Base-by-base conservation (phyloP, 495 filamentous ascomycete genomes). In the Penicillium odoratum region DNA sequence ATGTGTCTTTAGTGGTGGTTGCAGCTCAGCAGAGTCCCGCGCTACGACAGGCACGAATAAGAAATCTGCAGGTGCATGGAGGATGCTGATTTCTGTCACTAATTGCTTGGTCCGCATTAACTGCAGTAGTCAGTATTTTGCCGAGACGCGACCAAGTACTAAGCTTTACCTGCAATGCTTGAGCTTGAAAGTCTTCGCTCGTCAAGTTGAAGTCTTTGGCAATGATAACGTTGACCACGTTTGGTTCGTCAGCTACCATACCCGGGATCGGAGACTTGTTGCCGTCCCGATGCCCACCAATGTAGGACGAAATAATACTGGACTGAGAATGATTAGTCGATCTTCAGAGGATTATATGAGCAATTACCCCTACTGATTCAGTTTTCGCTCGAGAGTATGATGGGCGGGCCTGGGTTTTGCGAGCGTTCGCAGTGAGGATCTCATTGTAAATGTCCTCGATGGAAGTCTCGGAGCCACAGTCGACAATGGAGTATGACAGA, bases 61-160 rank as follows among this genome's bases (percentile, higher is more conserved):
- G 71, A 98, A 98, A 36, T 83, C 80, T 62, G 86, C 84, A 8
- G 93, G 92, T 9, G 90, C 89, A 53, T 82, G 78, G 26, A 92
- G 83, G 48, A 89, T 81, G 15, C 81, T 82, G 21, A 82, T 89
- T 51, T 85, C 83, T 2, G 88, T 91, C 58, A 87, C 85, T 53
- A 96, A 84, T 51, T 88, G 83, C 49, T 85, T 88, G 7, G 87
- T 88, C 18, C 91, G 89, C 62, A 94, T 87, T 26, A 98, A 85
- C 81, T 96, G 53, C 34, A 10, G 6, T 21, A n/a, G 18, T 55
- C 16, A 48, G 73, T 30, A 71, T 58, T 26, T 55, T 45, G 42
- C 10, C 13, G 0, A 34, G 29, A 34, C 9, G 21, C 9, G 26
- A 30, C 13, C 4, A 29, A 11, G 4, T 29, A 9, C 13, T 9